A percentile compares a stretch with the other conserved stretches of the same genome.
phyloP scores from a whole-genome alignment of 495 filamentous ascomycete species.

The Trichoderma asperelloides region DNA sequence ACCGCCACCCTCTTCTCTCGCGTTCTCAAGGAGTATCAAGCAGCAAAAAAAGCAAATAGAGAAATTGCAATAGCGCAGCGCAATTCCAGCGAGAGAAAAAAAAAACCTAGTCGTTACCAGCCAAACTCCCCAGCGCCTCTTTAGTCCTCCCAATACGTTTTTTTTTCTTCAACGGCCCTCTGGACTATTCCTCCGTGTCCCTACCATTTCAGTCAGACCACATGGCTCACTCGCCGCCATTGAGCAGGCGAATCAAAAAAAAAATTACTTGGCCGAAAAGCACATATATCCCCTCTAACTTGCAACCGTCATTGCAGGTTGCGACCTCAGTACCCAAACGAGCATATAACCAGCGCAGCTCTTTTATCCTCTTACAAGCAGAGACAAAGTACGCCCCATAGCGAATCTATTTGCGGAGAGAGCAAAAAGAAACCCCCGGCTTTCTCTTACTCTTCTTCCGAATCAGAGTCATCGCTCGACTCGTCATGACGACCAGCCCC shows the following conservation, averaged over 20 bases:
- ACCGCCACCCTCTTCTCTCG: neutral
- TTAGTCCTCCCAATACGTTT: neutral
- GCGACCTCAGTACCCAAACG: neutral
- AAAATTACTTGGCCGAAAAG: neutral
- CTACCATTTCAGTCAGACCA: neutral
- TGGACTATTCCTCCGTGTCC: neutral
- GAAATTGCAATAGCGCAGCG: neutral
- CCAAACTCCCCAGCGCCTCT: slow-evolving; percentile 6
- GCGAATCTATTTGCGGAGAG: neutral
- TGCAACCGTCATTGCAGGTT: neutral
- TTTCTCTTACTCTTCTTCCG: slow-evolving; percentile 11
- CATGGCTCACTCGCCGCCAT: neutral
- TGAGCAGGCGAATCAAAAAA: neutral
- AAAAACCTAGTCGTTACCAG: neutral
- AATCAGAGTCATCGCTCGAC: slow-evolving; percentile 13
- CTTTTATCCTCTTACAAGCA: neutral
- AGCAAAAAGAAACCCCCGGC: neutral
- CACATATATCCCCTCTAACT: neutral
- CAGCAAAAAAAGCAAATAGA: neutral
- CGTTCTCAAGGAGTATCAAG: neutral
- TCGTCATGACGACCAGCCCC: neutral
- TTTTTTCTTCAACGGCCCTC: neutral
- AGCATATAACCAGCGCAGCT: neutral
- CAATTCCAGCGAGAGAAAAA: neutral
- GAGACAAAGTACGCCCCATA: neutral